phyloP scores from a whole-genome alignment of 768 basidiomycete genomes.

The Mycena haematopus region DNA sequence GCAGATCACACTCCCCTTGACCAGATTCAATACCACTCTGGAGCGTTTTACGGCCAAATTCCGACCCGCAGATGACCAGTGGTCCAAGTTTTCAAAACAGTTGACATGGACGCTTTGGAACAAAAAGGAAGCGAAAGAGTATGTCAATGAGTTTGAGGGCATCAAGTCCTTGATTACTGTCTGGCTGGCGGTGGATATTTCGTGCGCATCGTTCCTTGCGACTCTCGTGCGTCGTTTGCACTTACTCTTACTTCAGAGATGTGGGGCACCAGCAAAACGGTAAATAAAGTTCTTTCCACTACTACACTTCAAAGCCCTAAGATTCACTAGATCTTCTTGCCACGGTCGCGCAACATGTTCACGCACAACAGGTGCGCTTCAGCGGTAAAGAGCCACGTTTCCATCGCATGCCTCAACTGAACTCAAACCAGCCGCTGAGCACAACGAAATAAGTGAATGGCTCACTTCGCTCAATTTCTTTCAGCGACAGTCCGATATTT shows the following conservation, averaged over 20 bases:
- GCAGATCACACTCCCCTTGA: not conserved
- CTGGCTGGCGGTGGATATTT: not conserved
- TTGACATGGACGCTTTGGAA: constrained; percentile 3
- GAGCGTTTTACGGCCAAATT: not conserved
- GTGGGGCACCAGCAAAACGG: not conserved
- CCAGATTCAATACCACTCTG: not conserved
- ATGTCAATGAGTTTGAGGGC: not conserved
- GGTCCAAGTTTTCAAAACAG: constrained; percentile 9
- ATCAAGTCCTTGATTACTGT: not conserved
- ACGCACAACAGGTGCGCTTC: not conserved
- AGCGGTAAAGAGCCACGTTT: not conserved
- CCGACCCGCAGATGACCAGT: not conserved
- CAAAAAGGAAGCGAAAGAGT: constrained; percentile 4
- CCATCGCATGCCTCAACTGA: not conserved
- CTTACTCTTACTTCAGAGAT: not conserved
- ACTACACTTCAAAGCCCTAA: not conserved
- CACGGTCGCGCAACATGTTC: not conserved
- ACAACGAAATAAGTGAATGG: not conserved
- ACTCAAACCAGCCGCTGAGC: not conserved
- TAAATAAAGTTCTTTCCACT: not conserved
- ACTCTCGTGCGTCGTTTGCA: no score
- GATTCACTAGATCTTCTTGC: not conserved
- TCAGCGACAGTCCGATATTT: not conserved
- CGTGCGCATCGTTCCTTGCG: no score
- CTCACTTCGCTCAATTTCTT: not conserved